A percentile compares a stretch with the other conserved stretches of the same genome.
Conservation (phyloP, 768 basidiomycete genomes). For the Tylopilus felleus region DNA sequence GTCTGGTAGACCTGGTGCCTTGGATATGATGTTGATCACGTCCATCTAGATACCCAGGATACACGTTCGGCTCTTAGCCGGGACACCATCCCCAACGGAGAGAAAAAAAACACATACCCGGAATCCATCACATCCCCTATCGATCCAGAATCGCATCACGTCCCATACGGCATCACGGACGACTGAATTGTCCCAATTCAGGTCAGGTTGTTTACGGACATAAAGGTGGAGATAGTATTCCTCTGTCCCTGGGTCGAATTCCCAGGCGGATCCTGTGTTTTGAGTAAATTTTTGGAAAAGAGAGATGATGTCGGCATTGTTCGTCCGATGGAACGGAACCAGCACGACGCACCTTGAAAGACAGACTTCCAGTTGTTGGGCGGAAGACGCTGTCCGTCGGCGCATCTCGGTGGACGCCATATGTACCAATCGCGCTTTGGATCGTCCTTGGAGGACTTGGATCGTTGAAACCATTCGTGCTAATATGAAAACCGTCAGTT, state of each 20-base stretch:
- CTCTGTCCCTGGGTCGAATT: constrained; percentile 57
- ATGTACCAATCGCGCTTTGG: constrained; percentile 76
- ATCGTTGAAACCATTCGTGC: constrained; percentile 72
- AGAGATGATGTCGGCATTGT: neutral
- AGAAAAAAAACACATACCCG: constrained; percentile 42
- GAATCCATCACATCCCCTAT: constrained; percentile 73
- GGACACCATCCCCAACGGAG: neutral
- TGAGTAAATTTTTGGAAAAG: constrained; percentile 2
- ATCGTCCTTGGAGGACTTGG: constrained; percentile 45
- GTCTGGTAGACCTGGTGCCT: constrained; percentile 61
- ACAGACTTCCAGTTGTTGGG: constrained; percentile 74
- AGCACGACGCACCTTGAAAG: constrained; percentile 51
- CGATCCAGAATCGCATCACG: constrained; percentile 72
- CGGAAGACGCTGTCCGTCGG: constrained; percentile 50
- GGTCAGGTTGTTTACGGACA: constrained; percentile 63
- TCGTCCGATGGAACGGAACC: neutral
- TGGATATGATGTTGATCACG: constrained; percentile 67
- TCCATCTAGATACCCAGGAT: constrained; percentile 49
- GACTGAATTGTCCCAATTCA: constrained; percentile 72
- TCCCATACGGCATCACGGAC: constrained; percentile 59
- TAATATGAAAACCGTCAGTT: constrained; percentile 24
- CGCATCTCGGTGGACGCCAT: constrained; percentile 61
- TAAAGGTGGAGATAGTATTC: constrained; percentile 77
- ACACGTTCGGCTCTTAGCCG: constrained; percentile 2
- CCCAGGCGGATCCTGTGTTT: constrained; percentile 61